Conservation (phyloP, 164 flowering plant genomes). For the grape (Vitis vinifera) region DNA sequence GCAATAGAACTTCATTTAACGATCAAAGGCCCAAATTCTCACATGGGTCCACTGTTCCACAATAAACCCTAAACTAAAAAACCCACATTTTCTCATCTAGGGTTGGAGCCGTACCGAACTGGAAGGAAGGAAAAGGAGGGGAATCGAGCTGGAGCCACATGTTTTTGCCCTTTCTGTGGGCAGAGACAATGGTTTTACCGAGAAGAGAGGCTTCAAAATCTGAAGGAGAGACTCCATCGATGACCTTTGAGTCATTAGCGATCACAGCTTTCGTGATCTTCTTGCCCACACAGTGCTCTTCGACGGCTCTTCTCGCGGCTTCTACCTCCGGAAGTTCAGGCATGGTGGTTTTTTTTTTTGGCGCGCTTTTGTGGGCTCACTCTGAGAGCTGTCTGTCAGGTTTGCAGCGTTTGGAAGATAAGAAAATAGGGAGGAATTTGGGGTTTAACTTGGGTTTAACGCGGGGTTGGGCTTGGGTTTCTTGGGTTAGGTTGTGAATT, state of each 20-base stretch:
- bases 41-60: background rate
- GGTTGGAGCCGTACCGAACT: constrained; percentile 59
- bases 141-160: constrained; percentile 89
- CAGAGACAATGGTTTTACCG: constrained; percentile 78
- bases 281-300: constrained; percentile 72
- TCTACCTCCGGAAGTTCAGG: constrained; percentile 99
- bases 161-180: constrained; percentile 91
- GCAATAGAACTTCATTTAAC: background rate
- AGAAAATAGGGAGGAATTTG: no score
- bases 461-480: no score
- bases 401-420: no score
- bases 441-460: no score
- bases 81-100: background rate
- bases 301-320: constrained; percentile 85
- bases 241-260: constrained; percentile 84
- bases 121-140: constrained; percentile 95
- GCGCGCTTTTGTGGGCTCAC: no score
- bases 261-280: constrained; percentile 52
- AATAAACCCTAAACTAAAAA: constrained; percentile 10
- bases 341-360: constrained; percentile 34
- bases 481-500: no score
- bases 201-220: constrained; percentile 69
- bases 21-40: background rate
- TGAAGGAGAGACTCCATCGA: constrained; percentile 69
- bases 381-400: no score